Percentiles rank a stretch among this genome's conserved stretches.
phyloP scores from a whole-genome alignment of 1,139 yeast species.

The Yamadazyma songkhlaensis region DNA sequence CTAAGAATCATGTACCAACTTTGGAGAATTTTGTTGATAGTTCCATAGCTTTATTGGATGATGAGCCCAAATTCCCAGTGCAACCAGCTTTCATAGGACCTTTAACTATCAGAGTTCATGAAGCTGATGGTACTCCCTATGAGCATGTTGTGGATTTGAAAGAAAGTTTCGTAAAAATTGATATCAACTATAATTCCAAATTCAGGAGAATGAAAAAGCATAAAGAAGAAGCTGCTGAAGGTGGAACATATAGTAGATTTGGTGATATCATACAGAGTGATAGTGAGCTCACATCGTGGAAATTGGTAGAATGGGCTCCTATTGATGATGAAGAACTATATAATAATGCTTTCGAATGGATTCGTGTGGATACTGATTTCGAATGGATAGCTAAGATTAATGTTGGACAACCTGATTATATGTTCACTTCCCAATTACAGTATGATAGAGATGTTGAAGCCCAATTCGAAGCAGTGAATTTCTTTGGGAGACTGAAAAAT shows the following conservation, averaged over 20 bases:
- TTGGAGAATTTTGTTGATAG: slow-evolving; percentile 44
- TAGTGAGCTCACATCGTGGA: slow-evolving; percentile 69
- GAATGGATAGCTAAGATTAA: slow-evolving; percentile 90
- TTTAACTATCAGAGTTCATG: slow-evolving; percentile 95
- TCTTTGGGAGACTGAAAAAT: slow-evolving; percentile 59
- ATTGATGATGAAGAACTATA: slow-evolving; percentile 62
- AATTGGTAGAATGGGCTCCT: slow-evolving; percentile 66
- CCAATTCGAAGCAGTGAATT: slow-evolving; percentile 78
- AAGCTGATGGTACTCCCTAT: slow-evolving; percentile 98
- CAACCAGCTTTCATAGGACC: slow-evolving; percentile 79
- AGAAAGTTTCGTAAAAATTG: slow-evolving; percentile 81
- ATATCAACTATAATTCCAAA: slow-evolving; percentile 92
- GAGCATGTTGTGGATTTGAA: slow-evolving; percentile 94
- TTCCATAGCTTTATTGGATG: slow-evolving; percentile 40
- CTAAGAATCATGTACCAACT: slow-evolving; percentile 31
- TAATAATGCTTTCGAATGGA: slow-evolving; percentile 95
- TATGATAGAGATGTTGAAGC: slow-evolving; percentile 97
- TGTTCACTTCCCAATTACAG: slow-evolving; percentile 90
- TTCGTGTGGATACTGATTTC: slow-evolving; percentile 92
- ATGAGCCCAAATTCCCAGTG: slow-evolving; percentile 34
- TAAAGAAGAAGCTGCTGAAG: slow-evolving; percentile 41
- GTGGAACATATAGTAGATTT: slow-evolving; percentile 52
- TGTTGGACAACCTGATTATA: slow-evolving; percentile 89
- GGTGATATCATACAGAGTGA: slow-evolving; percentile 74
- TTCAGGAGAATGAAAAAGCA: slow-evolving; percentile 69